Base-by-base conservation (phyloP, 805 yeast species). In the Peterozyma toletana region DNA sequence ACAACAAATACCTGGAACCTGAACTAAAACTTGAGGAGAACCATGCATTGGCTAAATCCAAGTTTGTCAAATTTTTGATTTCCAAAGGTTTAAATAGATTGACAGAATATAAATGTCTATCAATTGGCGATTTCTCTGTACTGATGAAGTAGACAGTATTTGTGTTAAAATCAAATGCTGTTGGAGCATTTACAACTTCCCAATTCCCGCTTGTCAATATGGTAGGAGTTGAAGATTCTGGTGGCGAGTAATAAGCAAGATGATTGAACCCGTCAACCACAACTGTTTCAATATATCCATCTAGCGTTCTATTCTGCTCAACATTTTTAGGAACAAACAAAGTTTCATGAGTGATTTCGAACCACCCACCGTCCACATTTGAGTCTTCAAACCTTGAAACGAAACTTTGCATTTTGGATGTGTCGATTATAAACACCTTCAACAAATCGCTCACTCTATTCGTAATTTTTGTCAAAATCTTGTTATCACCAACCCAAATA, bases 101-200 rank as follows among this genome's bases (percentile, higher is more conserved):
- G 14, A 88, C 83, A 1, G 84, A 71, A 62, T 86, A 86, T 11
- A 93, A 57, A 55, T 90, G 96, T 60, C 96, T 74, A 59, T 93
- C 96, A 16, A 79, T 77, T 0, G 96, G 80, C 1, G 90, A 79
- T 50, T 78, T 79, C 56, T 78, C 75, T 0, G 98, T 87, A 5
- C 91, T 82, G 7, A 80, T 56, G 58, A 80, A 93, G 58, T 80
- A 83, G 13, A 80, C 73, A 50, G 75, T 70, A 43, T 71, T 74
- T 30, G 62, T 65, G 5, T 67, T 63, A 41, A 62, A 65, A 54
- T 84, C 88, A 62, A 77, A 78, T 0, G 82, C 73, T 2, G 82
- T 66, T 2, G 84, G 79, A 1, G 87, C 90, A 48, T 70, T 74
- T 27, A 77, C 84, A n/a, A 93, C 95, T 60, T 93, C 99, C 96